Base-by-base conservation (phyloP, 2,329 filamentous ascomycete genomes). In the Fusarium goolgardi region DNA sequence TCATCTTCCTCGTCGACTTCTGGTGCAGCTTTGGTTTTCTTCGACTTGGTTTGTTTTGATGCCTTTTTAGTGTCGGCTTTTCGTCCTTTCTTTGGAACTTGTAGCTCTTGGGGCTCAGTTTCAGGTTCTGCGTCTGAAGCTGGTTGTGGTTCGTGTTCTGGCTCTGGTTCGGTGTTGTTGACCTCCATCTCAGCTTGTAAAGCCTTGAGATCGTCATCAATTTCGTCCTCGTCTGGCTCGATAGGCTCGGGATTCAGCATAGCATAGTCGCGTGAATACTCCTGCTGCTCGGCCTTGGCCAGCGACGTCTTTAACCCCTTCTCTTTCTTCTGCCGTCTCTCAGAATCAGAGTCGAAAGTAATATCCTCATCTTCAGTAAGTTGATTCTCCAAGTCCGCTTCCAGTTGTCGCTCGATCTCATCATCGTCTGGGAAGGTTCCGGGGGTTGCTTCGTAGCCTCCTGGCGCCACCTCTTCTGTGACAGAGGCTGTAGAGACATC, bases 401-500 rank as follows among this genome's bases (percentile, higher is more conserved):
- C 85, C 2, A 92, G 80, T 49, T 87, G 87, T 23, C 85, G 85
- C 52, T 92, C 88, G 37, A 92, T 84, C 65, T 91, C 89, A 2
- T 88, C 86, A 63, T 92, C 88, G 55, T 87, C 83, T 0, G 85
- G 84, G 13, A 86, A 77, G 6, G 77, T 77, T 18, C 78, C 78
- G n/a, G 81, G 73, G 7, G 80, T 76, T 5, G 73, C 75, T 35
- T 75, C 75, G 6, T 80, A 59, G 3, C 86, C 85, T 31, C 81
- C 78, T 34, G 82, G 83, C 2, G 86, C 85, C 23, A 81, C 78
- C 18, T 85, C 84, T 2, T 86, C 85, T 34, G 81, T 76, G 25
- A 84, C 82, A 3, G 87, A 89, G 2, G 76, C 76, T 21, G 83
- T 82, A 3, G 88, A 88, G 3, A 75, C 69, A 27, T 76, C 75